Evolutionary conservation across 768 basidiomycete species (phyloP), one percentile per base, ranked within the genome.

Genomic region (Boletus rex-veris): DNA sequence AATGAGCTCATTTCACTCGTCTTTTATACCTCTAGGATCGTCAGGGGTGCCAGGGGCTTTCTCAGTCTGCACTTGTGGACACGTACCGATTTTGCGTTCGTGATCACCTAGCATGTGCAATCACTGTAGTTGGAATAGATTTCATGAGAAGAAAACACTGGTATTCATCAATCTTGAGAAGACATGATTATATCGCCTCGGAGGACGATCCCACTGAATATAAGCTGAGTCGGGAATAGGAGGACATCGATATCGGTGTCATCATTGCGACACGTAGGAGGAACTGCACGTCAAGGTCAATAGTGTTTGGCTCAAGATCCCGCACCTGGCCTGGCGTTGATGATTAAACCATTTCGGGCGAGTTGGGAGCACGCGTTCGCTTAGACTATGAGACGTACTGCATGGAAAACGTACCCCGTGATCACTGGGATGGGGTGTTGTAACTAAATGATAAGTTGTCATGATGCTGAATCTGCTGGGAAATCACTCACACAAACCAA

Each of bases 31-130:
- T 15, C 35, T 7, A 11, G 26, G 30, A 15, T 15, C 19, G 14
- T 21, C 30, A 28, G 41, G 28, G 24, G 37, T 21, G 12, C 46
- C 33, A 35, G 45, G 45, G 35, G 19, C 16, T 28, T 43, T 45
- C 19, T 45, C 41, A 26, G 38, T 40, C 37, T n/a, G 30, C 24
- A 47, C 46, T 15, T 16, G 28, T 41, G 16, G 44, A n/a, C 43
- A 24, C 8, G n/a, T 18, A 21, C n/a, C 24, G 9, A 38, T 24
- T 24, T 39, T 52, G 45, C 10, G 24, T 52, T 48, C 50, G 46
- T 58, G 52, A 58, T 40, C 33, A 50, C 52, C 36, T 11, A 53
- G 41, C 49, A 66, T 58, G 62, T 54, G 53, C 40, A 30, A 55
- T 53, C 36, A 35, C 37, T 46, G 48, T 24, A 41, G 19, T 42